These are phyloP conservation scores for Amoeboradix gromovi DNA, from an alignment of 371 early-diverging fungal species.

Conservation along the genomic window DNA sequence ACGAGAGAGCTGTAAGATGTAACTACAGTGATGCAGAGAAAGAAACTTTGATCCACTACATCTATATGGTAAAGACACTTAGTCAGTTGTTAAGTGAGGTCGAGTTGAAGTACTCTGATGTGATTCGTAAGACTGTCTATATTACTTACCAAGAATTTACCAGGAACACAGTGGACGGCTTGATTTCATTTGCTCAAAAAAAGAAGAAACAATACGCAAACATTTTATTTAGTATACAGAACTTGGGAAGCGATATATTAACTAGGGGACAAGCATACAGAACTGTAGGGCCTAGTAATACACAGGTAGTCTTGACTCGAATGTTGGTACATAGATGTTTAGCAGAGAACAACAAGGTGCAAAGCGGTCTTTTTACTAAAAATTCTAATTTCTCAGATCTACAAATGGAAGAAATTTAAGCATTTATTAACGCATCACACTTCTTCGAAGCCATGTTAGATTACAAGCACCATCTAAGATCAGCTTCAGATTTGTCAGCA, in stretches of 20 bases:
- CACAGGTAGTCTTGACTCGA: too few relatives aligned
- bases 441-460: background rate
- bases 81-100: background rate
- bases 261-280: too few relatives aligned
- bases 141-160: constrained; percentile 10
- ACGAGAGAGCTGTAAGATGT: constrained; percentile 10
- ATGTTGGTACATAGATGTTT: too few relatives aligned
- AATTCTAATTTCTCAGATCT: too few relatives aligned
- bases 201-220: constrained; percentile 11
- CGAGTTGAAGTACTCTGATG: background rate
- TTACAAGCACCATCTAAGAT: constrained; percentile 7
- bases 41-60: constrained; percentile 10
- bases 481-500: constrained; percentile 13
- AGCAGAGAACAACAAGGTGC: too few relatives aligned
- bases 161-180: constrained; percentile 6
- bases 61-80: constrained; percentile 14
- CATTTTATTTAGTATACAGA: too few relatives aligned
- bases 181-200: constrained; percentile 8
- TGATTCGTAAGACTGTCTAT: constrained; percentile 5
- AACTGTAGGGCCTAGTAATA: too few relatives aligned
- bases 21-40: constrained; percentile 14
- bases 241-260: too few relatives aligned
- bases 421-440: background rate
- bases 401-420: background rate
- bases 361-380: too few relatives aligned